phyloP scores from a whole-genome alignment of 345 rosid genomes.

The Cardamine chenopodiifolia region DNA sequence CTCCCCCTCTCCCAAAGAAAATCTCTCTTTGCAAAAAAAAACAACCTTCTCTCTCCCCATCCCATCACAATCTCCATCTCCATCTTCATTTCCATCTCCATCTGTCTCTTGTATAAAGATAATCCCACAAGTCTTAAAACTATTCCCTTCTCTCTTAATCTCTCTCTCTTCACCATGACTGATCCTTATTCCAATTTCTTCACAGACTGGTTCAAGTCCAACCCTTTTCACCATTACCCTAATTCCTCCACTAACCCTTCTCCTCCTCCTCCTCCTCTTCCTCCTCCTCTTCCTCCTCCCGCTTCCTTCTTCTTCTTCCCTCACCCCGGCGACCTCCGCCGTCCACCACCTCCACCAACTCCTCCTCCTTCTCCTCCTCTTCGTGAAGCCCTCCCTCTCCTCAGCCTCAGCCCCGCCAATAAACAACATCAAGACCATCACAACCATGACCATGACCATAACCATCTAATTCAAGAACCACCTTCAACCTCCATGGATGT shows the following conservation, averaged over 20 bases:
- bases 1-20: constrained; percentile 1
- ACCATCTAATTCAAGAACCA: constrained; percentile 38
- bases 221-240: constrained; percentile 52
- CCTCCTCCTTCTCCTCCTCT: constrained; percentile 87
- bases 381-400: constrained; percentile 82
- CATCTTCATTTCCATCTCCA: constrained; percentile 55
- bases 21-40: neutral
- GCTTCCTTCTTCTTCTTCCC: constrained; percentile 39
- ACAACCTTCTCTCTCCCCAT: constrained; percentile 26
- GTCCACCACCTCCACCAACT: constrained; percentile 34
- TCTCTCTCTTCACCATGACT: constrained; percentile 59
- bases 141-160: constrained; percentile 37
- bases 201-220: constrained; percentile 57
- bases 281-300: constrained; percentile 19
- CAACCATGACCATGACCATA: constrained; percentile 14
- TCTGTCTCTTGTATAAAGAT: constrained; percentile 56
- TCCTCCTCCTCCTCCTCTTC: constrained; percentile 34
- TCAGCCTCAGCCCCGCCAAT: constrained; percentile 70
- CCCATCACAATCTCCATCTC: constrained; percentile 49
- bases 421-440: constrained; percentile 39
- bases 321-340: constrained; percentile 33
- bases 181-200: constrained; percentile 84
- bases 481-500: constrained; percentile 46
- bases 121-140: constrained; percentile 50
- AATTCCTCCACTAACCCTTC: constrained; percentile 44